phyloP scores from a whole-genome alignment of 106 monocot species.

The Chionographis japonica region DNA sequence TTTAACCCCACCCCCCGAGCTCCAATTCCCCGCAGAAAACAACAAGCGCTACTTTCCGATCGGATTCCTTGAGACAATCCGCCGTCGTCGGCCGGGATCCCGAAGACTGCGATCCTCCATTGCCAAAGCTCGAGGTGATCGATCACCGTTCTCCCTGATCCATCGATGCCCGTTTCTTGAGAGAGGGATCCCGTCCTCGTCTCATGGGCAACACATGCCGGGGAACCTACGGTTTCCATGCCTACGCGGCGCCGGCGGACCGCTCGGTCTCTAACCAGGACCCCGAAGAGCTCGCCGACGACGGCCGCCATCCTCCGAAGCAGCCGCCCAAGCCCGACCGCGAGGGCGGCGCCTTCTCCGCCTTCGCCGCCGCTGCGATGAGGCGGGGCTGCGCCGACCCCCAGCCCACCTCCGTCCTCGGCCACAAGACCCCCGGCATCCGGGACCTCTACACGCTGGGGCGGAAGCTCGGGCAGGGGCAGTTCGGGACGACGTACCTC shows the following conservation, averaged over 20 bases:
- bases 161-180: too few relatives aligned
- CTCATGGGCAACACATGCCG: conserved; percentile 71
- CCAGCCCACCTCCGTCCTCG: conserved; percentile 31
- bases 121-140: too few relatives aligned
- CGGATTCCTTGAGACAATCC: too few relatives aligned
- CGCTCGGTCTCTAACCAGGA: conserved; percentile 17
- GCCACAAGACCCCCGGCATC: conserved; percentile 48
- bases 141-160: too few relatives aligned
- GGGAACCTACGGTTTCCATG: conserved; percentile 22
- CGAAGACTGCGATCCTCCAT: too few relatives aligned
- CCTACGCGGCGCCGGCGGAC: conserved; percentile 14
- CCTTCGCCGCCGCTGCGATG: conserved; percentile 23
- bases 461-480: conserved; percentile 60
- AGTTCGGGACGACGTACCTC: conserved; percentile 68
- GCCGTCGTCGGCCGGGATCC: too few relatives aligned
- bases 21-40: too few relatives aligned
- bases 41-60: too few relatives aligned
- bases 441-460: conserved; percentile 51
- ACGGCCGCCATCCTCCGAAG: neutral
- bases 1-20: too few relatives aligned
- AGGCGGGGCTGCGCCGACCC: conserved; percentile 22
- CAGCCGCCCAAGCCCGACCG: conserved; percentile 5
- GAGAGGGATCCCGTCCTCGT: neutral
- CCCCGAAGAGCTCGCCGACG: neutral
- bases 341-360: conserved; percentile 6